Conservation (phyloP, 2,329 filamentous ascomycete species). For the Calonectria multiphialidica region DNA sequence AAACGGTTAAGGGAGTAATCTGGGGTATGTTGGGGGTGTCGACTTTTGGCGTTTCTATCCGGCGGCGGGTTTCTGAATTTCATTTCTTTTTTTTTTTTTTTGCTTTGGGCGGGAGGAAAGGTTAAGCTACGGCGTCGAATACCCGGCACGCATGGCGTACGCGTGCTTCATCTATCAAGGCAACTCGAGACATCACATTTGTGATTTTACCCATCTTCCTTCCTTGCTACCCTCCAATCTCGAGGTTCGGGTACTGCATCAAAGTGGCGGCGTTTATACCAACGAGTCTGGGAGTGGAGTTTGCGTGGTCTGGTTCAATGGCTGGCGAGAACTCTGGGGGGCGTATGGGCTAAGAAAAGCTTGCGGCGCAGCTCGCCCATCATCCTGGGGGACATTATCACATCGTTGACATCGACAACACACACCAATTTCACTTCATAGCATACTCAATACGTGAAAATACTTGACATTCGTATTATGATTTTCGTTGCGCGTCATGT, state of each 20-base stretch:
- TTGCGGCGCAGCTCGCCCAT: neutral
- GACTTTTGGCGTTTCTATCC: conserved; percentile 17
- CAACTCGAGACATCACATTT: conserved; percentile 26
- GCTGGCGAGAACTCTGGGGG: neutral
- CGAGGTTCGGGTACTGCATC: neutral
- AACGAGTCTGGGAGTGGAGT: neutral
- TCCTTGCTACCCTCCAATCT: neutral
- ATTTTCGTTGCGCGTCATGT: conserved; percentile 38
- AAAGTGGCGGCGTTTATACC: neutral
- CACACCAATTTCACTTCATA: neutral
- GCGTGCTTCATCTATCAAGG: conserved; percentile 34
- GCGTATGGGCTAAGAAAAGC: no score
- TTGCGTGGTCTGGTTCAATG: neutral
- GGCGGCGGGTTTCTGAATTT: conserved; percentile 1
- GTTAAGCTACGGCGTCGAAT: conserved; percentile 36
- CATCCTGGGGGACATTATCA: neutral
- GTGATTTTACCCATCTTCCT: conserved; percentile 18
- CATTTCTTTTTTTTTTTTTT: conserved; percentile 9
- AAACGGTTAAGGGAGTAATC: conserved; percentile 37
- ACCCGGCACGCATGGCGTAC: conserved; percentile 40
- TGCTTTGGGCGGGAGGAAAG: conserved; percentile 22
- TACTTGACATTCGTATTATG: conserved; percentile 40
- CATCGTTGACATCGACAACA: neutral
- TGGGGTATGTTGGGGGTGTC: neutral
- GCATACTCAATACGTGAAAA: conserved; percentile 16